A percentile compares a stretch with the other conserved stretches of the same genome.
phyloP scores from a whole-genome alignment of 2,329 filamentous ascomycete genomes.

The Nigrospora sphaerica region DNA sequence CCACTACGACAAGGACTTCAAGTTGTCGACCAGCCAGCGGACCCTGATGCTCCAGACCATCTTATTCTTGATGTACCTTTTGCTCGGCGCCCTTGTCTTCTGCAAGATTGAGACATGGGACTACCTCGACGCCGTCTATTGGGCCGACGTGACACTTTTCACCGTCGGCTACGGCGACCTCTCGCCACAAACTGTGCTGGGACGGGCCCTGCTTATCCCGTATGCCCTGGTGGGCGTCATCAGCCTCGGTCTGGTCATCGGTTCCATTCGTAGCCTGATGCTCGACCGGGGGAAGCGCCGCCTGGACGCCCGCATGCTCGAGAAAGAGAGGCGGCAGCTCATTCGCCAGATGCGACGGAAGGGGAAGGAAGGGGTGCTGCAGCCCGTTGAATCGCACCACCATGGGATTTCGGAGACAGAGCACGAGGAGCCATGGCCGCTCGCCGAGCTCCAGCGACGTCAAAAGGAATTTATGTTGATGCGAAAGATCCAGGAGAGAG shows the following conservation, averaged over 20 bases:
- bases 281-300: constrained; percentile 49
- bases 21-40: constrained; percentile 71
- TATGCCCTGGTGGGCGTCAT: constrained; percentile 80
- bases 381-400: constrained; percentile 32
- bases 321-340: constrained; percentile 46
- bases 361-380: constrained; percentile 39
- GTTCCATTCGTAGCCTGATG: constrained; percentile 64
- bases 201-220: constrained; percentile 69
- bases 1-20: constrained; percentile 74
- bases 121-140: constrained; percentile 74
- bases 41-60: constrained; percentile 90
- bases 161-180: constrained; percentile 59
- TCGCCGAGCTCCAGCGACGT: constrained; percentile 50
- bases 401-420: constrained; percentile 1
- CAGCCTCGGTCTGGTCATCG: constrained; percentile 73
- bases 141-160: constrained; percentile 66
- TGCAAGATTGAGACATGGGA: constrained; percentile 64
- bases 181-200: constrained; percentile 40
- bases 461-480: constrained; percentile 71
- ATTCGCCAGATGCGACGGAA: constrained; percentile 37
- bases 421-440: background rate
- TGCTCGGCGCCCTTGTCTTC: constrained; percentile 71
- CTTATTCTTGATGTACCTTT: constrained; percentile 73
- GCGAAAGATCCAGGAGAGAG: constrained; percentile 67
- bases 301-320: constrained; percentile 50